Percentiles rank a stretch among this genome's conserved stretches.
Conservation (phyloP, 2,329 filamentous ascomycete genomes). For the Fusarium succisae region DNA sequence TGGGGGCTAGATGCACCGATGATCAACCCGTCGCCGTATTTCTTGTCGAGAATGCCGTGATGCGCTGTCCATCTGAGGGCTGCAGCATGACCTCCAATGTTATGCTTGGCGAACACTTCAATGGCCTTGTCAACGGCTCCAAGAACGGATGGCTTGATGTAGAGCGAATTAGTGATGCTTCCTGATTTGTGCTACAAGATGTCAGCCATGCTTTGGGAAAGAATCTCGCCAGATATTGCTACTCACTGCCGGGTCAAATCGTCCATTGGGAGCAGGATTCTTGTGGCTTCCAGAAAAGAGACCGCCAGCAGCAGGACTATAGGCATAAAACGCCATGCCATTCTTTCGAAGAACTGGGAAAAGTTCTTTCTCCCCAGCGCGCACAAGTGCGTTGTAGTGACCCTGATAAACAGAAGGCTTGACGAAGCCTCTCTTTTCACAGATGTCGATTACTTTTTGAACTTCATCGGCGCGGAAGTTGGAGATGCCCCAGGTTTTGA, state of each 20-base stretch:
- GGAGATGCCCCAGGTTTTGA: conserved; percentile 57
- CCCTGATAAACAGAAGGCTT: conserved; percentile 59
- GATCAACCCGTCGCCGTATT: conserved; percentile 49
- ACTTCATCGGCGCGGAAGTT: conserved; percentile 58
- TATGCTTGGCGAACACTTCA: conserved; percentile 44
- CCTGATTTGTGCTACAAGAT: conserved; percentile 25
- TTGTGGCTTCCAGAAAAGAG: conserved; percentile 42
- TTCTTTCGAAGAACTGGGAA: conserved; percentile 54
- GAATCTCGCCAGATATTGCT: accelerated
- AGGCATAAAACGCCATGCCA: conserved; percentile 56
- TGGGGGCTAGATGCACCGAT: conserved; percentile 47
- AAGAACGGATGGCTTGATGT: conserved; percentile 43
- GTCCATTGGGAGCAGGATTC: conserved; percentile 12
- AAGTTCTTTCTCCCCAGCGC: conserved; percentile 53
- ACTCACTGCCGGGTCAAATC: conserved; percentile 42
- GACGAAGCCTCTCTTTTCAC: conserved; percentile 52
- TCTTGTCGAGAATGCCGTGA: conserved; percentile 46
- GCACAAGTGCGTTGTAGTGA: conserved; percentile 56
- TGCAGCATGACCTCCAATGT: conserved; percentile 51
- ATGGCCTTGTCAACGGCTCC: conserved; percentile 41
- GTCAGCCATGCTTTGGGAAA: accelerated
- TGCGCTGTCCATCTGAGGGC: conserved; percentile 53
- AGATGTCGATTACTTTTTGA: conserved; percentile 53
- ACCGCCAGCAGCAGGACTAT: conserved; percentile 43
- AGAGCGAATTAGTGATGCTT: conserved; percentile 38